These are phyloP conservation scores for Fusarium falciforme DNA, from an alignment of 2,329 filamentous ascomycete genomes.

Conservation along the genomic window DNA sequence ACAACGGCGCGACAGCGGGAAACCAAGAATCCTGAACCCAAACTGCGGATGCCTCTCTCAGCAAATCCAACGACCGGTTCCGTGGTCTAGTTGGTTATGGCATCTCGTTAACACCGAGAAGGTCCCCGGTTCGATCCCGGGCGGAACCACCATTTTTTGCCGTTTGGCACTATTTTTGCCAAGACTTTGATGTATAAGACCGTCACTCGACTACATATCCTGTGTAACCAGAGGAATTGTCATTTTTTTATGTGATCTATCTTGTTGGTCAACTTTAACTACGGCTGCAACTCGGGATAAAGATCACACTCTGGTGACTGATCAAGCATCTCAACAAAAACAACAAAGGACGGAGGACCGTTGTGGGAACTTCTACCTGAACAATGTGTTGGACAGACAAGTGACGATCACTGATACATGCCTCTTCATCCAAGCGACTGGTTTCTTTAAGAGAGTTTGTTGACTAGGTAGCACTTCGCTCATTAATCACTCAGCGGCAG, in stretches of 20 bases:
- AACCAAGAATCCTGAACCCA: not conserved
- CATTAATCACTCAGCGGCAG: not conserved
- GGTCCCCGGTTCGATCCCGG: slow-evolving; percentile 55
- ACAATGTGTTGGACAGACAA: not conserved
- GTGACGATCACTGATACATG: not conserved
- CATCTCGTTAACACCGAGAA: slow-evolving; percentile 55
- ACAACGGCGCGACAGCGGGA: not conserved
- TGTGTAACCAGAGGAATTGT: not conserved
- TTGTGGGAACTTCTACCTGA: not conserved
- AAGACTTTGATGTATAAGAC: not conserved
- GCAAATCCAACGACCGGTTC: slow-evolving; percentile 38
- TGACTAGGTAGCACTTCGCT: not conserved
- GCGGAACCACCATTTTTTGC: slow-evolving; percentile 48
- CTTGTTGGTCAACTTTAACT: not conserved
- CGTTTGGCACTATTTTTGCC: not conserved
- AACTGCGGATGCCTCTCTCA: not conserved
- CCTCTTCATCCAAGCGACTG: not conserved
- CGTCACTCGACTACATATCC: not conserved
- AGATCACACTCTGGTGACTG: not conserved
- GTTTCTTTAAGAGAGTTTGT: not conserved
- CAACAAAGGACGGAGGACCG: not conserved
- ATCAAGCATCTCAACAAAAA: not conserved
- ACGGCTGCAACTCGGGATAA: not conserved
- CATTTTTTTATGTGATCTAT: not conserved
- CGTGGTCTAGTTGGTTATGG: slow-evolving; percentile 56